Conservation (phyloP, 2,329 filamentous ascomycete genomes). For the Sclerotinia minor region DNA sequence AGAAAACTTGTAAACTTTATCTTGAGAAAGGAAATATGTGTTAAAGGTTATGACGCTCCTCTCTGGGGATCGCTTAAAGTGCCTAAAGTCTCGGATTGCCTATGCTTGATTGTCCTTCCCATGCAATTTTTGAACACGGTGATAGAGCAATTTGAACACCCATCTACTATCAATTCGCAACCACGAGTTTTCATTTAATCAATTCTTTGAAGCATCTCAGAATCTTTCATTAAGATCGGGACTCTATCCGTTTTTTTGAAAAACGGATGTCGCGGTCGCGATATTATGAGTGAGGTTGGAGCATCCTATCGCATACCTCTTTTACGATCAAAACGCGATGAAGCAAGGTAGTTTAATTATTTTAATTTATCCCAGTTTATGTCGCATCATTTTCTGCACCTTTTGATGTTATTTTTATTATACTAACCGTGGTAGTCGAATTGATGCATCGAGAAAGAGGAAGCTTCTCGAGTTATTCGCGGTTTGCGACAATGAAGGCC, state of each 20-base stretch:
- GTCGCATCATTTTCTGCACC: slow-evolving; percentile 35
- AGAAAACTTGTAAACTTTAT: not conserved
- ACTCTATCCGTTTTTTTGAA: slow-evolving; percentile 59
- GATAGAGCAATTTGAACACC: slow-evolving; percentile 33
- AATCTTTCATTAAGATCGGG: slow-evolving; percentile 42
- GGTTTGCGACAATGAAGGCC: slow-evolving; percentile 67
- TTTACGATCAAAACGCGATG: slow-evolving; percentile 64
- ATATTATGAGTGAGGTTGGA: slow-evolving; percentile 72
- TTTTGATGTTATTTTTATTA: slow-evolving; percentile 32
- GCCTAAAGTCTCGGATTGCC: slow-evolving; percentile 13
- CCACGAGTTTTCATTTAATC: slow-evolving; percentile 37
- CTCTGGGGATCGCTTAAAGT: slow-evolving; percentile 14
- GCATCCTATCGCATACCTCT: slow-evolving; percentile 64
- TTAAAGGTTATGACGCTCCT: slow-evolving; percentile 11
- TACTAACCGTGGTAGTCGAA: slow-evolving; percentile 55
- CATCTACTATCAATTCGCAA: slow-evolving; percentile 28
- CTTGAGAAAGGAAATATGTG: slow-evolving; percentile 9
- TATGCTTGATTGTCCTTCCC: slow-evolving; percentile 19
- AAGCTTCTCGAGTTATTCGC: slow-evolving; percentile 87
- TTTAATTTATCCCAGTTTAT: slow-evolving; percentile 23
- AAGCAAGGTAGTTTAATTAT: slow-evolving; percentile 56
- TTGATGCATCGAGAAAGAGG: slow-evolving; percentile 82
- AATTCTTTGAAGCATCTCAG: slow-evolving; percentile 39
- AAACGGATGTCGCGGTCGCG: slow-evolving; percentile 68
- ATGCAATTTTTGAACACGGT: slow-evolving; percentile 21